Base-by-base conservation (phyloP, 495 filamentous ascomycete species). In the Cetradonia linearis region DNA sequence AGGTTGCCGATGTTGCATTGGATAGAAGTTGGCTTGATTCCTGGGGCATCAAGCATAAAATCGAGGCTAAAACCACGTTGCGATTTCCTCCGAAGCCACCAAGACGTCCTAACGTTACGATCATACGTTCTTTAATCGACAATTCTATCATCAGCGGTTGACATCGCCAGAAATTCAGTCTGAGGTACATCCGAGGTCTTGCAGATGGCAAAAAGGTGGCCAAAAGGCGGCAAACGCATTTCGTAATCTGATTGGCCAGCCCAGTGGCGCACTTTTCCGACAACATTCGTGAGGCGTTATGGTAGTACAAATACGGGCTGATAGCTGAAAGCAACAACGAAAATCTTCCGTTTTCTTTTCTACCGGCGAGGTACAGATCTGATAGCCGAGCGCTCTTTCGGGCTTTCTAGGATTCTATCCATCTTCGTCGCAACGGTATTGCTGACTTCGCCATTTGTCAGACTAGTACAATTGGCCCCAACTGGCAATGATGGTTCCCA, bases 211-310 rank as follows among this genome's bases (percentile, higher is more conserved):
- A 42, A 55, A 31, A 55, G 20, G 23, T 50, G 46, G 55, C 40
- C 50, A 46, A 53, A 55, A 30, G 23, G 59, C 54, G 55, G 50
- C 50, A 46, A 53, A 55, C 20, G 9, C n/a, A 33, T 53, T 16
- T 4, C 37, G 61, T 34, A 0, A 53, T 31, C 61, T 54, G 48
- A 63, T 63, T 63, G 46, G 61, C 30, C 40, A 44, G 18, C 54
- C 25, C 34, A 13, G 49, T 52, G 31, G 46, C 46, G 37, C 50
- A 63, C 18, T 28, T 33, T 62, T 20, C 49, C 23, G 28, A 47
- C 27, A 55, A 55, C 28, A n/a, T 31, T 54, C 31, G 18, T 20
- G 33, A 20, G 50, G 50, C 50, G 50, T 33, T 54, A 10, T 54
- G 18, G 28, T 10, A 16, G 27, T 54, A 34, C 50, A 33, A 36